Evolutionary conservation across 2,329 filamentous ascomycete species (phyloP).

Genomic region (Chaetomiaceae sp.): DNA sequence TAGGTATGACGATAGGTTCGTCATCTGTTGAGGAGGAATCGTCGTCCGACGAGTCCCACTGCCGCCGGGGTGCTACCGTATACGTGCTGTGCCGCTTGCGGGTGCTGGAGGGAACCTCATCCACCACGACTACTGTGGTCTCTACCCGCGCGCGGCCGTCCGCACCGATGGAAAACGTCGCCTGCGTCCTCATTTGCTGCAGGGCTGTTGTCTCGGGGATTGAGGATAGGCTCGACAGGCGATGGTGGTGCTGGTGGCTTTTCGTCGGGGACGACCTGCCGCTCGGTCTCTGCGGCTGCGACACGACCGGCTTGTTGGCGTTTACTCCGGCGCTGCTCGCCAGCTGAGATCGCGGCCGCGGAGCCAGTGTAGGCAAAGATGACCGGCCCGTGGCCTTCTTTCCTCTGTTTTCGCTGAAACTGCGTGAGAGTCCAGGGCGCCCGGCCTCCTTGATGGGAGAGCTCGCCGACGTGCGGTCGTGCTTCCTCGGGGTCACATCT

Average conservation of each 20-base stretch:
- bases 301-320: constrained; percentile 31
- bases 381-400: constrained; percentile 38
- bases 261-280: constrained; percentile 51
- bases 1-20: constrained; percentile 59
- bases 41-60: constrained; percentile 41
- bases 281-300: constrained; percentile 33
- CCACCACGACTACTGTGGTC: constrained; percentile 39
- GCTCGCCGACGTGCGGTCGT: constrained; percentile 37
- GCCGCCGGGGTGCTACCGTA: constrained; percentile 21
- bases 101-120: constrained; percentile 22
- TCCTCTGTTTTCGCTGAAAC: constrained; percentile 48
- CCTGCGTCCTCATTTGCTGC: constrained; percentile 47
- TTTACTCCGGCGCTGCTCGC: constrained; percentile 29
- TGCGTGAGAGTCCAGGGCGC: constrained; percentile 47
- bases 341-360: constrained; percentile 26
- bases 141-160: constrained; percentile 53
- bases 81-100: constrained; percentile 23
- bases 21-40: constrained; percentile 56
- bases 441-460: constrained; percentile 47
- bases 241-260: constrained; percentile 39
- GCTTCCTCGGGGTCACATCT: constrained; percentile 37
- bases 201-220: constrained; percentile 49
- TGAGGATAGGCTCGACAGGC: constrained; percentile 47
- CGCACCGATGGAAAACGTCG: constrained; percentile 59
- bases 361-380: constrained; percentile 41